A percentile compares a stretch with the other conserved stretches of the same genome.
phyloP scores from a whole-genome alignment of 2,329 filamentous ascomycete genomes.

The Lachnellula occidentalis region DNA sequence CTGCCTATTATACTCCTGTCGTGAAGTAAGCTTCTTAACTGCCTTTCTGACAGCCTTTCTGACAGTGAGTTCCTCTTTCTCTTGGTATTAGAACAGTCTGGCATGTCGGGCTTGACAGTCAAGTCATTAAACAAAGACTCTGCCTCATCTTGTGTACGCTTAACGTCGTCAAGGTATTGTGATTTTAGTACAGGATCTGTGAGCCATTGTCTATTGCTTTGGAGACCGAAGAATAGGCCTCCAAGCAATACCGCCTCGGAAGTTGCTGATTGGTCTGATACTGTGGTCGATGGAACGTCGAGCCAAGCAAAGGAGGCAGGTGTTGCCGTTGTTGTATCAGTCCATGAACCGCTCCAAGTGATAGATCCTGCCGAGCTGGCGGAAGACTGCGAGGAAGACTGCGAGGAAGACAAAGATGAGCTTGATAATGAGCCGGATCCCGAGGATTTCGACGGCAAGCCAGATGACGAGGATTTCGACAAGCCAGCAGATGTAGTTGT shows the following conservation, averaged over 20 bases:
- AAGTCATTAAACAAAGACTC: slow-evolving; percentile 3
- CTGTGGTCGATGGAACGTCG: slow-evolving; percentile 2
- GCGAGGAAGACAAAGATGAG: no score
- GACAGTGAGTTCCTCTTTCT: not conserved
- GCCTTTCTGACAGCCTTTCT: slow-evolving; percentile 10
- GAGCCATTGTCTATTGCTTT: slow-evolving; percentile 6
- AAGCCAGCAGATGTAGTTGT: no score
- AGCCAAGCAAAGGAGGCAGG: not conserved
- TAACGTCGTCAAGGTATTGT: slow-evolving; percentile 4
- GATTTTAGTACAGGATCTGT: slow-evolving; percentile 7
- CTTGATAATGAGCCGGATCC: no score
- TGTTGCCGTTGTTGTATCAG: not conserved
- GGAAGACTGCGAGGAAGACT: no score
- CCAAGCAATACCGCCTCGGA: slow-evolving; percentile 3
- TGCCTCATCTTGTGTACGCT: slow-evolving; percentile 1
- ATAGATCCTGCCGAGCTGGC: not conserved
- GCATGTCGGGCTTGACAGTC: not conserved
- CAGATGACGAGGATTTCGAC: no score
- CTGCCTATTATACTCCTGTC: slow-evolving; percentile 6
- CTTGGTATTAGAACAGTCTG: slow-evolving; percentile 5
- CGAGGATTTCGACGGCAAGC: no score
- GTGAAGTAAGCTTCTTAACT: slow-evolving; percentile 4
- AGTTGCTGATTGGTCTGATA: slow-evolving; percentile 2
- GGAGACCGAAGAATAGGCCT: slow-evolving; percentile 3
- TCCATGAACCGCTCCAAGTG: not conserved